These are phyloP conservation scores for Elaeis oleifera DNA, from an alignment of 202 grass and related monocot genomes.

Conservation along the genomic window DNA sequence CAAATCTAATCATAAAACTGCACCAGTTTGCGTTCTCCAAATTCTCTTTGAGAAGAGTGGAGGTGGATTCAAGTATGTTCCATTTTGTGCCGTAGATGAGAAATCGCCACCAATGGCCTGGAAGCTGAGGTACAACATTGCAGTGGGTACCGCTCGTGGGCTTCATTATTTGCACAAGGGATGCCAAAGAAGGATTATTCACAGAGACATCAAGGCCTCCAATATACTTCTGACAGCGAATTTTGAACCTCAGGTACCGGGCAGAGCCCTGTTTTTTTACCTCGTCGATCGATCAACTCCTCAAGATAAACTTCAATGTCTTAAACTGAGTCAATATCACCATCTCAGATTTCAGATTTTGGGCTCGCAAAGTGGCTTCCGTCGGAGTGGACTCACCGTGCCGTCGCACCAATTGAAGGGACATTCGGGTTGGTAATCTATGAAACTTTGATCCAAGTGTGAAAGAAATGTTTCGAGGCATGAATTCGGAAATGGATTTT, in stretches of 20 bases:
- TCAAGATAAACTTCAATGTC: not conserved
- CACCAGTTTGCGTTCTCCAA: not conserved
- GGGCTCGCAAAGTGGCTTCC: slow-evolving; percentile 90
- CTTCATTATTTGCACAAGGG: slow-evolving; percentile 87
- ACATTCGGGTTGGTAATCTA: slow-evolving; percentile 55
- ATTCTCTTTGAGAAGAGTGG: too few species aligned
- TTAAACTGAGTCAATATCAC: not conserved
- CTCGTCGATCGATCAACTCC: not conserved
- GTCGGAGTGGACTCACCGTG: slow-evolving; percentile 81
- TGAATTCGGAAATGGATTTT: too few species aligned
- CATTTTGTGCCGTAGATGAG: slow-evolving; percentile 27
- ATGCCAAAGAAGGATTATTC: slow-evolving; percentile 77
- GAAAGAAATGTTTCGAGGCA: too few species aligned
- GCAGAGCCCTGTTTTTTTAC: not conserved
- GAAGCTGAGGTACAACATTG: slow-evolving; percentile 55
- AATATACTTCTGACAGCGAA: slow-evolving; percentile 70
- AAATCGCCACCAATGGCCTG: slow-evolving; percentile 62
- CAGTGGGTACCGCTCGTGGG: slow-evolving; percentile 61
- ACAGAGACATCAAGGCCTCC: slow-evolving; percentile 87
- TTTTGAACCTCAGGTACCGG: slow-evolving; percentile 61
- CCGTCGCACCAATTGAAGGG: slow-evolving; percentile 92
- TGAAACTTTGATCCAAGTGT: too few species aligned
- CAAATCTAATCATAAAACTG: not conserved
- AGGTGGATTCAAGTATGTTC: not conserved
- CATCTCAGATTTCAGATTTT: slow-evolving; percentile 84